Evolutionary conservation across 1,139 yeast genomes (phyloP), one percentile per base, ranked within the genome.

Genomic region (Geotrichum citri-aurantii): DNA sequence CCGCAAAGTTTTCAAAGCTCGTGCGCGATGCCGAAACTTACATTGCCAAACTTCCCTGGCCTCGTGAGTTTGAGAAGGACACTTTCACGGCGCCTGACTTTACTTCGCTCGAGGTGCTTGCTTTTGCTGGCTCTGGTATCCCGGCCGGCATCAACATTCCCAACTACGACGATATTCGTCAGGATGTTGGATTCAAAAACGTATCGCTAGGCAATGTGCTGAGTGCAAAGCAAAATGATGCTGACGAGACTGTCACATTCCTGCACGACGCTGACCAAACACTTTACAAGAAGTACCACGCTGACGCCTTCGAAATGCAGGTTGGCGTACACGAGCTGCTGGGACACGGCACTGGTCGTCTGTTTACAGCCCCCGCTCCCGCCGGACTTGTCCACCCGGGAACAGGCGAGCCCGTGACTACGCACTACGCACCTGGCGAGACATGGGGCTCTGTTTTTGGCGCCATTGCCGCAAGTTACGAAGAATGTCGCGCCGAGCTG

Each of bases 91-190:
- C 96, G 29, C 97, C 97, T 26, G 96, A 90, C 72, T 90, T 90
- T 72, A 88, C 96, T 1, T 88, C 95, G 0, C 78, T 90, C 66
- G 97, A 90, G 73, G 96, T 90, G 2, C 77, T 90, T 69, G 86
- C 96, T 0, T 89, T 89, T 78, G 89, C 96, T 0, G 93, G 95
- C 3, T 83, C 91, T 33, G 96, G 96, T 56, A 82, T 88, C 60
- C 97, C 97, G 19, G 95, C 96, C 0, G 97, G 97, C 57, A 90
- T 90, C 71, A 90, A 90, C 69, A 87, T 90, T 65, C 97, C 97
- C 60, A 90, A 90, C 73, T 90, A 89, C 72, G 96, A 89, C 71
- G 95, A 88, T 67, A 91, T 89, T 55, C 80, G 96, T 68, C 78
- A 88, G 68, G 87, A 84, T 63, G 75, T 84, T 67, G 97, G 97